Base-by-base conservation (phyloP, 768 basidiomycete species). In the Leccinellum rugosiceps region DNA sequence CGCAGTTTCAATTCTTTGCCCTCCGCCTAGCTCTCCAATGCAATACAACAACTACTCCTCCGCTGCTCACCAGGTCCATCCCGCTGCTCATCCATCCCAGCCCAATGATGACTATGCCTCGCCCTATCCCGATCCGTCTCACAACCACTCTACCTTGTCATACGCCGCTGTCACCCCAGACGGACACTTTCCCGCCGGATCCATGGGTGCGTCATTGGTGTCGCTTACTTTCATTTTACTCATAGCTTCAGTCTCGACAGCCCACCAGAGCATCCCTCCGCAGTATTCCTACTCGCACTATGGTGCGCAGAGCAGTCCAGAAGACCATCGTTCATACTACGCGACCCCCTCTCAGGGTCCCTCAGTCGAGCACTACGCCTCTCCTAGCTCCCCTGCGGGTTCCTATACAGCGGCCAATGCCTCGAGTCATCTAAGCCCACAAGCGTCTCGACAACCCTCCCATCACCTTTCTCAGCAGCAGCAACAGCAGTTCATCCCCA, bases 401-500 rank as follows among this genome's bases (percentile, higher is more conserved):
- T 61, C 67, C 5, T 72, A 68, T 41, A 53, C 67, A n/a, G 21
- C 65, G 10, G 45, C 63, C 30, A 59, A 21, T 52, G 31, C 63
- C 21, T 52, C 70, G 9, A 19, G 55, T 4, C 63, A 63, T 26
- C 21, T 63, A 44, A 63, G 26, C 50, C 45, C 58, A n/a, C 64
- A 61, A 41, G 1, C 61, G 30, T 58, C 59, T 46, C 63, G 62
- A 49, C 67, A 63, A 46, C 67, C 55, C 9, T 3, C 35, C 28
- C 65, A 65, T 10, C 65, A 65, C 5, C 56, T 50, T 28, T 0
- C 63, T 28, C 63, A 60, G 6, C 62, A 63, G 3, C 60, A 68
- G 23, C 65, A n/a, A n/a, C n/a, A 65, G 3, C 72, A 73, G 6
- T 82, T 82, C 61, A 78, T 81, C 43, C 78, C 80, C 5, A 81